Conservation (phyloP, 2,329 filamentous ascomycete species). For the Eutypella sp. region DNA sequence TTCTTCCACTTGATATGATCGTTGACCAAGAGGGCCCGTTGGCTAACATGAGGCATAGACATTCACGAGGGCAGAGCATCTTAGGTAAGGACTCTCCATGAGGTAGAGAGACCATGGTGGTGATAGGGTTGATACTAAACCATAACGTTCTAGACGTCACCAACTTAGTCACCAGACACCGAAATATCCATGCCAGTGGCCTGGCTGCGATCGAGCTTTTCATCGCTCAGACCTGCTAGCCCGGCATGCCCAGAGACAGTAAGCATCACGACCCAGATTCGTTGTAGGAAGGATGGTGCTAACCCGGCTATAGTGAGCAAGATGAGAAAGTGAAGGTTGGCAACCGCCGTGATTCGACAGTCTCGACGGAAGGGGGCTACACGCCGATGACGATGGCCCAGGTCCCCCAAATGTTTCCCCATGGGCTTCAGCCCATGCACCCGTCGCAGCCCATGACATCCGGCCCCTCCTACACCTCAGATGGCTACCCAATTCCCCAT, state of each 20-base stretch:
- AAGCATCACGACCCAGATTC: constrained; percentile 16
- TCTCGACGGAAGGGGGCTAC: constrained; percentile 16
- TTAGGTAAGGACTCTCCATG: constrained; percentile 39
- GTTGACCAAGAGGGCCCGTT: constrained; percentile 2
- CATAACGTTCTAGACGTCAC: constrained; percentile 44
- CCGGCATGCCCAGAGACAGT: constrained; percentile 53
- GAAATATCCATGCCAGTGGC: constrained; percentile 44
- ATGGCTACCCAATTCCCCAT: constrained; percentile 14
- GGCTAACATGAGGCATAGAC: constrained; percentile 37
- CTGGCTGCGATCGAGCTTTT: constrained; percentile 53
- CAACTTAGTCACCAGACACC: constrained; percentile 56
- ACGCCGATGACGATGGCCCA: constrained; percentile 8
- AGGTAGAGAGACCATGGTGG: constrained; percentile 2
- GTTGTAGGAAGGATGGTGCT: background rate
- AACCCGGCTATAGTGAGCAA: constrained; percentile 34
- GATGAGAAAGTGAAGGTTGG: constrained; percentile 34
- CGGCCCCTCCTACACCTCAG: constrained; percentile 15
- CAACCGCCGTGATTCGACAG: constrained; percentile 23
- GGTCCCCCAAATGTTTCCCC: constrained; percentile 9
- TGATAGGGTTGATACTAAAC: constrained; percentile 18
- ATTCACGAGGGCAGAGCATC: constrained; percentile 58
- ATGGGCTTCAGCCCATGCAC: constrained; percentile 10
- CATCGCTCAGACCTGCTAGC: constrained; percentile 55
- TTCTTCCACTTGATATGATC: background rate
- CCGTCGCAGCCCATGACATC: constrained; percentile 18